These are phyloP conservation scores for Pestalotiopsis fici DNA, from an alignment of 2,329 filamentous ascomycete species.

Conservation along the genomic window DNA sequence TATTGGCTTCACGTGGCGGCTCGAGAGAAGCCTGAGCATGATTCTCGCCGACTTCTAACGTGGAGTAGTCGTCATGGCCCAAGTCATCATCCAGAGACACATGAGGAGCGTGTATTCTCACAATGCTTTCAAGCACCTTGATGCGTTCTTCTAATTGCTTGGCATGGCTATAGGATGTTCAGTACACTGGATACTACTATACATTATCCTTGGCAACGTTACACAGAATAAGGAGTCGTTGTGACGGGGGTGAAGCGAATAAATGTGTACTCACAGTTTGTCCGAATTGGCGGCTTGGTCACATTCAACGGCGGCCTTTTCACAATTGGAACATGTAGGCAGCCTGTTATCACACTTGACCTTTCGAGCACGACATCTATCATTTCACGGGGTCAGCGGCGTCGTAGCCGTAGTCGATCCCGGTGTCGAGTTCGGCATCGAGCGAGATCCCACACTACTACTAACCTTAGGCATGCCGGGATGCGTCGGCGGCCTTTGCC, in stretches of 20 bases:
- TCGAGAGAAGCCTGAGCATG: neutral
- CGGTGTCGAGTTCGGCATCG: neutral
- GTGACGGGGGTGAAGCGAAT: neutral
- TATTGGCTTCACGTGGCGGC: neutral
- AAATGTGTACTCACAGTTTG: neutral
- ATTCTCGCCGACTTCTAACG: neutral
- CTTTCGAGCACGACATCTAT: conserved; percentile 45
- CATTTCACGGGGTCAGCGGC: neutral
- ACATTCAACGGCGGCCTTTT: conserved; percentile 6
- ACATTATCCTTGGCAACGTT: neutral
- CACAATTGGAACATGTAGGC: conserved; percentile 88
- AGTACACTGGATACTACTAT: neutral
- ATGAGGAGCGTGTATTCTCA: neutral
- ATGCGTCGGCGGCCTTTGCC: neutral
- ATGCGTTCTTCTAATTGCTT: conserved; percentile 1
- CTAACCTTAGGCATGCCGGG: conserved; percentile 3
- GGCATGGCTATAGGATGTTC: neutral
- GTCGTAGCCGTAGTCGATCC: neutral
- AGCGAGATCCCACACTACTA: neutral
- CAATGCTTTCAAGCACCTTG: neutral
- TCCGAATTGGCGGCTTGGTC: conserved; percentile 6
- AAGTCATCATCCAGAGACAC: neutral
- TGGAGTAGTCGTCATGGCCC: neutral
- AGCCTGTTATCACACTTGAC: conserved; percentile 98
- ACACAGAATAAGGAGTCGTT: neutral